Conservation (phyloP, 1,284 basidiomycete species). For the Microbotryomycetes sp. region DNA sequence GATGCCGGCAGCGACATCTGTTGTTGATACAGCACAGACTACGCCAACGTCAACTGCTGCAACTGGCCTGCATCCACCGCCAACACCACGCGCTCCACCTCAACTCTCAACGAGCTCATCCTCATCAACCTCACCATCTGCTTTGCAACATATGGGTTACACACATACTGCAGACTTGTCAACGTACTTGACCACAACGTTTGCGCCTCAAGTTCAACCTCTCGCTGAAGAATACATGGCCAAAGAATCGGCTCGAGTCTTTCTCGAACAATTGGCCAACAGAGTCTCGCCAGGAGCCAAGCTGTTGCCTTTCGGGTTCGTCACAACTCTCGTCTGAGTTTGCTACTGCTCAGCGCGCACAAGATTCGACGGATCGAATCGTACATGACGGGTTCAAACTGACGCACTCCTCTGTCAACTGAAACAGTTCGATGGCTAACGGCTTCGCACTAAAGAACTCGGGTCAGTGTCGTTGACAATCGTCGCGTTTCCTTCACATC, state of each 20-base stretch:
- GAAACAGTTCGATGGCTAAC: conserved; percentile 59
- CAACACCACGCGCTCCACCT: too few relatives aligned
- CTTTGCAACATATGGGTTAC: conserved; percentile 5
- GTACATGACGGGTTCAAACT: neutral
- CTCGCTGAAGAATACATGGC: conserved; percentile 73
- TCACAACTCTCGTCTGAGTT: conserved; percentile 44
- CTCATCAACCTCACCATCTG: too few relatives aligned
- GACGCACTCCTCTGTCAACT: neutral
- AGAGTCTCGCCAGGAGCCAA: conserved; percentile 88
- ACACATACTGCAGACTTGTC: conserved; percentile 19
- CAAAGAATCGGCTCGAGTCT: conserved; percentile 91
- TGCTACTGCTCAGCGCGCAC: too few relatives aligned
- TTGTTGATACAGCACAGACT: too few relatives aligned
- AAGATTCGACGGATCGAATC: too few relatives aligned
- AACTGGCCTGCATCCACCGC: too few relatives aligned
- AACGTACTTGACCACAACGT: conserved; percentile 28
- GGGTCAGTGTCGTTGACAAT: conserved; percentile 51
- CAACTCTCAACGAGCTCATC: too few relatives aligned
- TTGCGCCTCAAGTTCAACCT: conserved; percentile 82
- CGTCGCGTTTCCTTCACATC: too few relatives aligned
- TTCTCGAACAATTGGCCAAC: conserved; percentile 88
- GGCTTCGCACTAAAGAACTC: conserved; percentile 91
- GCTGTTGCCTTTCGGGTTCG: conserved; percentile 75
- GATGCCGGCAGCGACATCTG: too few relatives aligned
- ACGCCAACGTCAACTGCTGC: too few relatives aligned